Conservation (phyloP, 1,284 basidiomycete species). For the Rhodotorula sp. region DNA sequence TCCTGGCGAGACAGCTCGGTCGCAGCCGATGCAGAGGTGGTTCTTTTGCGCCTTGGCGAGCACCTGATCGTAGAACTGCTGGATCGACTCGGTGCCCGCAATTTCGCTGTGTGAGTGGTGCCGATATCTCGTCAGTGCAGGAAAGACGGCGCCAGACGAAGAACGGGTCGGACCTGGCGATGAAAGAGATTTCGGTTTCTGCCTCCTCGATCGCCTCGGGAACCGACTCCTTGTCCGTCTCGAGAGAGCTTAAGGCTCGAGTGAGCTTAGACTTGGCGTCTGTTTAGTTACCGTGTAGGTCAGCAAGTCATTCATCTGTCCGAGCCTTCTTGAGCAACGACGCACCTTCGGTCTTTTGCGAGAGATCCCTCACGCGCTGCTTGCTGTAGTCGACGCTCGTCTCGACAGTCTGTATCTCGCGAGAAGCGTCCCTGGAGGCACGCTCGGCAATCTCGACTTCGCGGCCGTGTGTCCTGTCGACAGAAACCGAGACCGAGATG, state of each 20-base stretch:
- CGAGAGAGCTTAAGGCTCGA: constrained; percentile 7
- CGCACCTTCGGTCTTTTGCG: constrained; percentile 9
- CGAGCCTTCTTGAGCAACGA: not conserved
- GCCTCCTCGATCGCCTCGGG: constrained; percentile 25
- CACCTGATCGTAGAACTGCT: constrained; percentile 63
- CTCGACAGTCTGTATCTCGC: constrained; percentile 33
- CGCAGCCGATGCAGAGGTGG: constrained; percentile 73
- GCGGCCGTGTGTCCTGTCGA: constrained; percentile 20
- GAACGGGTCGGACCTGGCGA: not conserved
- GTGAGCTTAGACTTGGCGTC: constrained; percentile 18
- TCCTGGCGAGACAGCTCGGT: constrained; percentile 62
- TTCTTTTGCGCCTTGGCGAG: constrained; percentile 62
- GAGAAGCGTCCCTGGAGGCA: constrained; percentile 15
- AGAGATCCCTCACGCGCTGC: constrained; percentile 30
- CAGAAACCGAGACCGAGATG: not conserved
- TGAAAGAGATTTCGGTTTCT: constrained; percentile 12
- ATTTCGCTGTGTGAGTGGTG: constrained; percentile 42
- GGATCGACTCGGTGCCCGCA: constrained; percentile 46
- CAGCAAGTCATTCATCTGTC: not conserved
- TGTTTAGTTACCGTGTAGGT: not conserved
- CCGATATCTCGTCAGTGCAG: too few relatives aligned
- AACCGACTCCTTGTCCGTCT: constrained; percentile 26
- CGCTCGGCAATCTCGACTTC: constrained; percentile 31
- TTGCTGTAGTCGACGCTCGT: constrained; percentile 27
- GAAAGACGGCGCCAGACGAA: not conserved